Evolutionary conservation across 2,329 filamentous ascomycete species (phyloP).

Genomic region (Decorospora gaudefroyi): DNA sequence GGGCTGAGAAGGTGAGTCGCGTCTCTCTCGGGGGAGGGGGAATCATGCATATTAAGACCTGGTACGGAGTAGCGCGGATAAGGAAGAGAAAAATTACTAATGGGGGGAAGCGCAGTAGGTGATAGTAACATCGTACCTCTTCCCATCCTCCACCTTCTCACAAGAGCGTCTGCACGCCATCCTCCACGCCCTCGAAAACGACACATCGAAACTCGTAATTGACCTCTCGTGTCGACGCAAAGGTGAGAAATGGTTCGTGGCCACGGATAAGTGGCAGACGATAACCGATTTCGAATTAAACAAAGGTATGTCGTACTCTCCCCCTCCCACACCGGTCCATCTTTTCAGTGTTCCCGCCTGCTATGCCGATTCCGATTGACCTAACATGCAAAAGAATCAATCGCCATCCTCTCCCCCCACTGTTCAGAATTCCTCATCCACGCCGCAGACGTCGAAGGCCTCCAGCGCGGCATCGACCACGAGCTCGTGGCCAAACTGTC

Average conservation of each 20-base stretch:
- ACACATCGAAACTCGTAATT: constrained; percentile 84
- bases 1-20: constrained; percentile 79
- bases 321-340: neutral
- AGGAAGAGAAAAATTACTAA: too few species aligned
- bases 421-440: constrained; percentile 98
- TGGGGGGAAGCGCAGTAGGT: constrained; percentile 66
- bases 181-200: constrained; percentile 70
- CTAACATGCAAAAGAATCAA: constrained; percentile 64
- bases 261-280: constrained; percentile 99
- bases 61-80: too few species aligned
- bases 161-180: constrained; percentile 75
- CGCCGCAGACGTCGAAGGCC: constrained; percentile 92
- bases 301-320: constrained; percentile 61
- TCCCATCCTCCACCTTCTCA: constrained; percentile 81
- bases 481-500: constrained; percentile 76
- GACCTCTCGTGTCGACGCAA: constrained; percentile 88
- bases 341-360: too few species aligned
- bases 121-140: constrained; percentile 95
- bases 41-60: too few species aligned
- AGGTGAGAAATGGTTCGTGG: constrained; percentile 85
- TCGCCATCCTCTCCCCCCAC: constrained; percentile 80
- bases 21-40: too few species aligned
- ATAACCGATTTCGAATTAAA: constrained; percentile 95
- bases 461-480: constrained; percentile 90
- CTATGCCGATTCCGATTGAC: too few species aligned